These are phyloP conservation scores for Aspergillus heteromorphus DNA, from an alignment of 495 filamentous ascomycete genomes.

Conservation along the genomic window DNA sequence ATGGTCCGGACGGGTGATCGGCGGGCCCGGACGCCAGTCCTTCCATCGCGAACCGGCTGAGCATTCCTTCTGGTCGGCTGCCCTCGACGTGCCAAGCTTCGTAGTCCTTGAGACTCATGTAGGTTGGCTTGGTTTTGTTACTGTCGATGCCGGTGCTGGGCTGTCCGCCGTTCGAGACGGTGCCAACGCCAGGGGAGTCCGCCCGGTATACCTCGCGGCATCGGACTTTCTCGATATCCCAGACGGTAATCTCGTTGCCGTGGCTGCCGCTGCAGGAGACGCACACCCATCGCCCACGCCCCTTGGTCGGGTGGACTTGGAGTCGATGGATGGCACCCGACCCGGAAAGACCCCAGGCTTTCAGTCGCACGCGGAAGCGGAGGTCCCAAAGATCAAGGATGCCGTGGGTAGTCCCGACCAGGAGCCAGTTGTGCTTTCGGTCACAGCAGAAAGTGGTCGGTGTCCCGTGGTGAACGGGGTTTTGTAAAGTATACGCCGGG, in stretches of 20 bases:
- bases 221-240: constrained; percentile 87
- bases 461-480: constrained; percentile 89
- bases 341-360: constrained; percentile 83
- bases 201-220: constrained; percentile 87
- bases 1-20: constrained; percentile 40
- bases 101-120: constrained; percentile 61
- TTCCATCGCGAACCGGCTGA: constrained; percentile 76
- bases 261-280: constrained; percentile 83
- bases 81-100: constrained; percentile 88
- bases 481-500: constrained; percentile 72
- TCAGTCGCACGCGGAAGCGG: constrained; percentile 80
- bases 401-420: constrained; percentile 88
- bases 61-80: constrained; percentile 80
- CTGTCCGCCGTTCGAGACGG: constrained; percentile 13
- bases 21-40: constrained; percentile 30
- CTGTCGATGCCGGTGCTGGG: background rate
- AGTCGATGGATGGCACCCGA: constrained; percentile 77
- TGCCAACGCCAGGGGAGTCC: constrained; percentile 22
- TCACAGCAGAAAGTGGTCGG: constrained; percentile 91
- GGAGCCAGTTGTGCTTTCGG: constrained; percentile 77
- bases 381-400: constrained; percentile 95
- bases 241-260: constrained; percentile 83
- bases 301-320: constrained; percentile 68
- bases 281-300: constrained; percentile 72
- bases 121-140: constrained; percentile 1